Evolutionary conservation across 2,329 filamentous ascomycete species (phyloP).

Genomic region (Botrytis galanthina): DNA sequence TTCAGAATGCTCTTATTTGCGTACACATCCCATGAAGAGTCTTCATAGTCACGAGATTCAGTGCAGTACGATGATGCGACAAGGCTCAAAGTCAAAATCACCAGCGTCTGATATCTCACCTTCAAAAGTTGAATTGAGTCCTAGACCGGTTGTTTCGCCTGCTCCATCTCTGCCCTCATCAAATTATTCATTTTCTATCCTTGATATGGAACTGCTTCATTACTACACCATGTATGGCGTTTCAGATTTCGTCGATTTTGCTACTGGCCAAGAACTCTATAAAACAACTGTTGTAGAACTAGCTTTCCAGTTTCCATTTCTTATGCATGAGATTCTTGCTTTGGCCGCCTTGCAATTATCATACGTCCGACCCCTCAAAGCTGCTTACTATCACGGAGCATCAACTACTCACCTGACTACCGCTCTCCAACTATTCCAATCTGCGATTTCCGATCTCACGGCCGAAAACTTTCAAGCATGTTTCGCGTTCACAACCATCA

Average conservation of each 20-base stretch:
- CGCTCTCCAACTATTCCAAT: slow-evolving; percentile 38
- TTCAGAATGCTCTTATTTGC: slow-evolving; percentile 34
- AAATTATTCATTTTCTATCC: slow-evolving; percentile 31
- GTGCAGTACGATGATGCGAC: background rate
- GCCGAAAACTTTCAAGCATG: slow-evolving; percentile 38
- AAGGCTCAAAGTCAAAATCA: slow-evolving; percentile 16
- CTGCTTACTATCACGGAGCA: slow-evolving; percentile 31
- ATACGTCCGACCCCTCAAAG: slow-evolving; percentile 31
- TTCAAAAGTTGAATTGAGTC: slow-evolving; percentile 12
- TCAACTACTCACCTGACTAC: slow-evolving; percentile 38
- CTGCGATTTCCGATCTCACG: slow-evolving; percentile 46
- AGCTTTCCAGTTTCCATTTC: slow-evolving; percentile 36
- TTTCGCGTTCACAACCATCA: slow-evolving; percentile 38
- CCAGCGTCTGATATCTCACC: slow-evolving; percentile 17
- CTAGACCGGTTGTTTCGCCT: slow-evolving; percentile 8
- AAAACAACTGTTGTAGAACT: slow-evolving; percentile 31
- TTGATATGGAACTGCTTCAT: slow-evolving; percentile 46
- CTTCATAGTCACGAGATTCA: slow-evolving; percentile 13
- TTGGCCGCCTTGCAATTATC: slow-evolving; percentile 41
- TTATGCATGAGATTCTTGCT: slow-evolving; percentile 41
- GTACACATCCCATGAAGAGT: slow-evolving; percentile 32
- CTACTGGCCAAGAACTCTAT: slow-evolving; percentile 25
- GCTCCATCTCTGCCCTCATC: background rate
- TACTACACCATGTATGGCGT: slow-evolving; percentile 43
- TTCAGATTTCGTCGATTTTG: slow-evolving; percentile 28